These are phyloP conservation scores for Lyophyllum decastes DNA, from an alignment of 768 basidiomycete species.

Conservation along the genomic window DNA sequence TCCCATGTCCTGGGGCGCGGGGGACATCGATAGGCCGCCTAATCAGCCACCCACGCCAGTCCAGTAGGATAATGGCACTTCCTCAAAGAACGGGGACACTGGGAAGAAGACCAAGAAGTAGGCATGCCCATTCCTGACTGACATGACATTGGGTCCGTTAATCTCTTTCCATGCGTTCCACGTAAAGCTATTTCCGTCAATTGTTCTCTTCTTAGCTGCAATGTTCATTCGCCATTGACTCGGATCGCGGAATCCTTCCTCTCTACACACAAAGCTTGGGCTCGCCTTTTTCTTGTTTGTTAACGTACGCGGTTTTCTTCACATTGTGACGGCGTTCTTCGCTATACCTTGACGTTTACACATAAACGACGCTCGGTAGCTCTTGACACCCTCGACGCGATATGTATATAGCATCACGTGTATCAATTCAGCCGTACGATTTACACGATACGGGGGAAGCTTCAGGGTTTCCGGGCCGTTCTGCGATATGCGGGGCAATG, in stretches of 20 bases:
- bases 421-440: not conserved
- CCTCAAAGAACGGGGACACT: slow-evolving; percentile 5
- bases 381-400: not conserved
- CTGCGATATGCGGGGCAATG: too few relatives aligned
- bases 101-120: slow-evolving; percentile 11
- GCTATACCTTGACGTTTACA: not conserved
- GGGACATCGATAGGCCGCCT: slow-evolving; percentile 36
- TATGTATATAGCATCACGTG: not conserved
- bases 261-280: not conserved
- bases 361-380: not conserved
- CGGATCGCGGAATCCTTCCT: not conserved
- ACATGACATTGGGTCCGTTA: not conserved
- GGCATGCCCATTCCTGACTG: not conserved
- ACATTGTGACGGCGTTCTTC: not conserved
- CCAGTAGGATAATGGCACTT: not conserved
- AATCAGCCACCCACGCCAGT: slow-evolving; percentile 2
- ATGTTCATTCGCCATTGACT: not conserved
- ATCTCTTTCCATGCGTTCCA: not conserved
- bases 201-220: not conserved
- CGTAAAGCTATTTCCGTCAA: not conserved
- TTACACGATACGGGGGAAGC: not conserved
- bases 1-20: slow-evolving; percentile 74
- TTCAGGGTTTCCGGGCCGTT: not conserved
- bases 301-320: not conserved
- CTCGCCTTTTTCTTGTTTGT: too few relatives aligned